These are phyloP conservation scores for Sphaerulina musiva DNA, from an alignment of 2,329 filamentous ascomycete genomes.

Conservation along the genomic window DNA sequence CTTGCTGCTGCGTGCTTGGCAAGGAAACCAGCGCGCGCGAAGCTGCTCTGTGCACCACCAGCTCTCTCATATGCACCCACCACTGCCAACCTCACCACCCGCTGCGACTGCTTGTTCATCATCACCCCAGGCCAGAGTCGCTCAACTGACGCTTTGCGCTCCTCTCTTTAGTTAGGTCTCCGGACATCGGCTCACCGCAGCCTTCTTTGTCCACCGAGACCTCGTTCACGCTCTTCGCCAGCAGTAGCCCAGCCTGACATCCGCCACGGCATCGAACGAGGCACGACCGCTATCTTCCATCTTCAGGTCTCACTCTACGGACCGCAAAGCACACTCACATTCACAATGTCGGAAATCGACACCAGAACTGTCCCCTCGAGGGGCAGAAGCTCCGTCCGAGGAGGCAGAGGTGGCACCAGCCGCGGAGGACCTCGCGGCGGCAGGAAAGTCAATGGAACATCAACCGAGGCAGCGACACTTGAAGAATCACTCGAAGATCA, in stretches of 20 bases:
- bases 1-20: background rate
- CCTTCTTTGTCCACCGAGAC: slow-evolving; percentile 2
- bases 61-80: slow-evolving; percentile 1
- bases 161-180: background rate
- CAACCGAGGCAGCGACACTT: slow-evolving; percentile 63
- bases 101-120: background rate
- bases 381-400: slow-evolving; percentile 84
- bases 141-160: slow-evolving; percentile 6
- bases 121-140: background rate
- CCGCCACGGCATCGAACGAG: slow-evolving; percentile 3
- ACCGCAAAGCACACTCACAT: slow-evolving; percentile 17
- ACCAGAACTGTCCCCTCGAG: slow-evolving; percentile 61
- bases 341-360: slow-evolving; percentile 73
- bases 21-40: too few species aligned
- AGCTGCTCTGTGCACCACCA: background rate
- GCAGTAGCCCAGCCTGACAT: slow-evolving; percentile 11
- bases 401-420: slow-evolving; percentile 66
- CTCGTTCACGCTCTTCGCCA: slow-evolving; percentile 1
- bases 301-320: slow-evolving; percentile 4
- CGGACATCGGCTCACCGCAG: slow-evolving; percentile 8
- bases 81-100: background rate
- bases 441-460: slow-evolving; percentile 35
- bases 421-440: slow-evolving; percentile 44
- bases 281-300: slow-evolving; percentile 2
- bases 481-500: slow-evolving; percentile 68